phyloP scores from a whole-genome alignment of 164 flowering plant genomes.

The Taxillus chinensis region DNA sequence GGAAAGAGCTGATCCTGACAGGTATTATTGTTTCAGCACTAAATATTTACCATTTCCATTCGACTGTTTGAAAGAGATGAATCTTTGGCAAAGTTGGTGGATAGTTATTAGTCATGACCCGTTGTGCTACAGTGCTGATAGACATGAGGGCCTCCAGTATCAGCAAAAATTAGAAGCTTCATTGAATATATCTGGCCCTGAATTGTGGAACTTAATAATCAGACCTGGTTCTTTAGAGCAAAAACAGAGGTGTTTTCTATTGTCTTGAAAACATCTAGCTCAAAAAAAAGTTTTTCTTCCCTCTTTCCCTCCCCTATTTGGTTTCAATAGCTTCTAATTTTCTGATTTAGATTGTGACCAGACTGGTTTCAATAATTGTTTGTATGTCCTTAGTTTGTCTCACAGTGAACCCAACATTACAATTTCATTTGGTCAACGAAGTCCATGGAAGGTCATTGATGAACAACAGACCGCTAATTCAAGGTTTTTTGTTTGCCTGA shows the following conservation, averaged over 20 bases:
- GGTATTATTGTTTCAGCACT: constrained; percentile 21
- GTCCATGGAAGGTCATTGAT: constrained; percentile 67
- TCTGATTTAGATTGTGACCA: neutral
- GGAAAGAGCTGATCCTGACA: constrained; percentile 60
- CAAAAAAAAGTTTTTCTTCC: neutral
- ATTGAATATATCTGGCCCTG: constrained; percentile 48
- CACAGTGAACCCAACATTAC: constrained; percentile 90
- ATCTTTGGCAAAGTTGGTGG: neutral
- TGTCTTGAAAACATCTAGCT: neutral
- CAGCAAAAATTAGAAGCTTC: constrained; percentile 51
- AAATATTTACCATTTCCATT: no score
- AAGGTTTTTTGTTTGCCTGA: constrained; percentile 35
- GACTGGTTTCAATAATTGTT: constrained; percentile 4
- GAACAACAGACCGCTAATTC: constrained; percentile 95
- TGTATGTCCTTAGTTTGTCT: constrained; percentile 46
- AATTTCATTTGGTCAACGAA: constrained; percentile 71
- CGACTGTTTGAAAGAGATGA: no score
- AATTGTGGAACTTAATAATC: constrained; percentile 53
- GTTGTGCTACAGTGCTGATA: constrained; percentile 43
- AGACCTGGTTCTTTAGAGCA: constrained; percentile 49
- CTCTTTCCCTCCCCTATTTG: neutral
- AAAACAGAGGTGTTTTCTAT: constrained; percentile 44
- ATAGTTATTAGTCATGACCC: constrained; percentile 6
- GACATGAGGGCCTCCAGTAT: constrained; percentile 57
- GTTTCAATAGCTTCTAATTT: neutral